Conservation (phyloP, 2,329 filamentous ascomycete genomes). For the Ophiostoma quercus region DNA sequence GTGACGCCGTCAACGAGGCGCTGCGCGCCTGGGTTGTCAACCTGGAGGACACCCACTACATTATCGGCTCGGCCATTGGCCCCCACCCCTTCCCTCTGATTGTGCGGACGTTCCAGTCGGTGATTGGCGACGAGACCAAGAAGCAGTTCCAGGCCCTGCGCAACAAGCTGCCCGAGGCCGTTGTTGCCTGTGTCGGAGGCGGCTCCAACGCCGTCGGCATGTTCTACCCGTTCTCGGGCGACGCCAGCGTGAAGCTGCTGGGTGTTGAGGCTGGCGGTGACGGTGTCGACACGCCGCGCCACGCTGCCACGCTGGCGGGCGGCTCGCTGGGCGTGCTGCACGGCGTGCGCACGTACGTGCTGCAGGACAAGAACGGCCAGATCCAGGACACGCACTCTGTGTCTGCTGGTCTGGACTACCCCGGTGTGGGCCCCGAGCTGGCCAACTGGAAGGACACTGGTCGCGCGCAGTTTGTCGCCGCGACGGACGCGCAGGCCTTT, state of each 20-base stretch:
- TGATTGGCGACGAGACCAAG: slow-evolving; percentile 94
- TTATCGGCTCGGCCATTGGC: slow-evolving; percentile 94
- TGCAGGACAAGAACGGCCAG: slow-evolving; percentile 89
- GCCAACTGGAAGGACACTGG: slow-evolving; percentile 86
- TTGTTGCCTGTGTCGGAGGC: slow-evolving; percentile 93
- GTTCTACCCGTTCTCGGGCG: slow-evolving; percentile 93
- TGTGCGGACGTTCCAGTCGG: slow-evolving; percentile 92
- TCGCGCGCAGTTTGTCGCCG: slow-evolving; percentile 81
- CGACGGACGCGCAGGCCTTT: slow-evolving; percentile 88
- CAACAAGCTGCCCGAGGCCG: slow-evolving; percentile 87
- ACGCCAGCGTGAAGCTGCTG: slow-evolving; percentile 77
- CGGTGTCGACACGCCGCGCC: slow-evolving; percentile 75
- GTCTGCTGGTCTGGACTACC: slow-evolving; percentile 94
- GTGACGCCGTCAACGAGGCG: slow-evolving; percentile 91
- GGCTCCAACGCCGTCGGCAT: slow-evolving; percentile 94
- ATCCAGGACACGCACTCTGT: slow-evolving; percentile 94
- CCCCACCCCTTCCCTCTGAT: slow-evolving; percentile 98
- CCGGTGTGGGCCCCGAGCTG: slow-evolving; percentile 90
- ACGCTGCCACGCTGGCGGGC: slow-evolving; percentile 81
- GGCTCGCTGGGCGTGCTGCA: slow-evolving; percentile 91
- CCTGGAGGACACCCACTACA: slow-evolving; percentile 93
- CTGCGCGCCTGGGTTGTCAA: slow-evolving; percentile 89
- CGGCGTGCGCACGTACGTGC: slow-evolving; percentile 90
- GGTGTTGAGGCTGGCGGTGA: slow-evolving; percentile 96
- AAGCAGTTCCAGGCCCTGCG: slow-evolving; percentile 78